phyloP scores from a whole-genome alignment of 2,329 filamentous ascomycete species.

The Microcyclospora pomicola region DNA sequence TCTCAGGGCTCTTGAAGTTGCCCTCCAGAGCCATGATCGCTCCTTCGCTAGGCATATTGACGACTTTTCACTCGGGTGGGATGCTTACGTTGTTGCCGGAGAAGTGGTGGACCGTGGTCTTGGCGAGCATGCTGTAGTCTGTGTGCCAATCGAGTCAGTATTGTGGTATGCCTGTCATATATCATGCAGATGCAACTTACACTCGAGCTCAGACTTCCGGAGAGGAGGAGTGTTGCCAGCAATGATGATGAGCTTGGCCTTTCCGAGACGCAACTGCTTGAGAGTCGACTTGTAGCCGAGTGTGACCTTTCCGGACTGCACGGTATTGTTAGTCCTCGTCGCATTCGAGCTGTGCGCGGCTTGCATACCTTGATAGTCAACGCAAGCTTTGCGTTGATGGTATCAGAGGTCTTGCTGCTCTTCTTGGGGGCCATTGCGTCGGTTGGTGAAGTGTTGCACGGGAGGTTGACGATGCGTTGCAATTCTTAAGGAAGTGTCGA shows the following conservation, averaged over 20 bases:
- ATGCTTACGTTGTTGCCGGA: slow-evolving; percentile 92
- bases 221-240: slow-evolving; percentile 93
- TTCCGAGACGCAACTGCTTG: slow-evolving; percentile 84
- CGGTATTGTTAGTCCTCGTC: slow-evolving; percentile 10
- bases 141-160: slow-evolving; percentile 1
- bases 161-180: slow-evolving; percentile 7
- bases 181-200: slow-evolving; percentile 24
- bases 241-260: slow-evolving; percentile 98
- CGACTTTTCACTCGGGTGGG: neutral
- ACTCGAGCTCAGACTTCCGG: slow-evolving; percentile 87
- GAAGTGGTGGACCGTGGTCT: slow-evolving; percentile 96
- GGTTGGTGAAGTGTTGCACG: slow-evolving; percentile 4
- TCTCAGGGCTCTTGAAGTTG: slow-evolving; percentile 58
- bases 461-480: no score
- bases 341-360: slow-evolving; percentile 6
- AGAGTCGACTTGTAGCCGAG: slow-evolving; percentile 82
- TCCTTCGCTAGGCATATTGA: slow-evolving; percentile 22
- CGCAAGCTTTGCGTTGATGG: slow-evolving; percentile 57
- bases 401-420: slow-evolving; percentile 75
- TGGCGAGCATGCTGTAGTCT: slow-evolving; percentile 77
- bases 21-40: slow-evolving; percentile 24
- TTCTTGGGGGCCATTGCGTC: slow-evolving; percentile 60
- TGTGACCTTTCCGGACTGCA: slow-evolving; percentile 48
- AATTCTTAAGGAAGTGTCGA: no score
- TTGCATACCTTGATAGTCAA: slow-evolving; percentile 22